Evolutionary conservation across 1,284 basidiomycete species (phyloP), one percentile per base, ranked within the genome.

Genomic region (Chondrostereum purpureum): DNA sequence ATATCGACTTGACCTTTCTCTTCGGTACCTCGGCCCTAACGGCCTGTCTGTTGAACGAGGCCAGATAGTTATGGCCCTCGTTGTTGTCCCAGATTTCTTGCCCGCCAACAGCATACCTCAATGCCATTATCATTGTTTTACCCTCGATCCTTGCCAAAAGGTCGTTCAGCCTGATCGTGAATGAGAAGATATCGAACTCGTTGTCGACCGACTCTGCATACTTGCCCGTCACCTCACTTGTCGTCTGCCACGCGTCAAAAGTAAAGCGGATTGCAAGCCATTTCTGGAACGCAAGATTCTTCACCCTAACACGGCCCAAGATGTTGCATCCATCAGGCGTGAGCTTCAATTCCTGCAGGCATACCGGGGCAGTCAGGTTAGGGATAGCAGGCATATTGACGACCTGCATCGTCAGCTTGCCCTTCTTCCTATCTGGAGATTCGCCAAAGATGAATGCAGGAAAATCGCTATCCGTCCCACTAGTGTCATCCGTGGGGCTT

Each of bases 21-120:
- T 45, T 39, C 48, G 63, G 51, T 6, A 55, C 47, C 43, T 62
- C 58, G 18, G 58, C 51, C 2, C 54, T 35, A 10, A 42, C 41
- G 38, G 50, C 43, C 24, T 52, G 56, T 46, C 60, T 59, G 40
- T 58, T 63, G 54, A 89, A 86, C 44, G 65, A 71, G 40, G 90
- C 78, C 50, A 82, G 70, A 62, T 94, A 97, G 62, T 97, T 92
- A 51, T 72, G 60, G 4, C 83, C 86, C 31, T 60, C 65, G 59
- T 97, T 96, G 69, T 92, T 95, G 64, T 97, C 94, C 94, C 95
- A 97, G 48, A 88, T 79, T 57, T 88, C 83, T 45, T 70, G 66
- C 0, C 87, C 89, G 2, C 67, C 76, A 18, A 83, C 79, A 11
- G 73, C 74, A 62, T 92, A 98, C 41, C 88, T 72, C 41, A 97